Percentiles rank a stretch among this genome's conserved stretches.
These are phyloP conservation scores for Pulchroboletus neoregius DNA, from an alignment of 1,284 basidiomycete genomes.

Conservation along the genomic window DNA sequence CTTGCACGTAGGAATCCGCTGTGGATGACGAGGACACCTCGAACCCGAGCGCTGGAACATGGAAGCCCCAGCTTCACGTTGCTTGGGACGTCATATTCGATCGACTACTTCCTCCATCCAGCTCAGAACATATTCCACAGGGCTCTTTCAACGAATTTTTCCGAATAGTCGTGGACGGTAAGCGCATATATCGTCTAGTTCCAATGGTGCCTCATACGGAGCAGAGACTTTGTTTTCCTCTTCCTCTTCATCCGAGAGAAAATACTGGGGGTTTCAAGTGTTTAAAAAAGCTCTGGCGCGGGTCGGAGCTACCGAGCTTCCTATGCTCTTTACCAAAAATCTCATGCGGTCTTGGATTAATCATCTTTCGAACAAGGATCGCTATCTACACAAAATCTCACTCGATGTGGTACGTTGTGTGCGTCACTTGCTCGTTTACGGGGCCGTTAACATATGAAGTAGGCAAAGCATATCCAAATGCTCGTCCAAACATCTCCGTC, in stretches of 20 bases:
- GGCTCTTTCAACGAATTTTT: constrained; percentile 90
- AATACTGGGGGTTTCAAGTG: constrained; percentile 95
- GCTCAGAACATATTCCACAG: constrained; percentile 38
- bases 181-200: constrained; percentile 19
- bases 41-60: constrained; percentile 55
- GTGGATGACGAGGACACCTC: constrained; percentile 49
- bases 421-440: neutral
- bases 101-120: constrained; percentile 56
- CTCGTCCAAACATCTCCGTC: constrained; percentile 76
- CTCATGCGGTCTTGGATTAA: constrained; percentile 98
- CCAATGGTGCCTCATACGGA: constrained; percentile 8
- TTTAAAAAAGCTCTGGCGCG: constrained; percentile 79
- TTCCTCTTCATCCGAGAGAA: constrained; percentile 82
- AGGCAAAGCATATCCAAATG: constrained; percentile 74
- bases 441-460: constrained; percentile 2
- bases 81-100: constrained; percentile 88
- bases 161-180: constrained; percentile 86
- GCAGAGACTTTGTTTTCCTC: constrained; percentile 85
- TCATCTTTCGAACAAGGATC: constrained; percentile 83
- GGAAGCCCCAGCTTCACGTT: constrained; percentile 91
- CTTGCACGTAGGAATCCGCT: constrained; percentile 48
- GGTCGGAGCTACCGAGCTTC: constrained; percentile 63
- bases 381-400: constrained; percentile 87
- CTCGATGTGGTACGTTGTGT: constrained; percentile 61
- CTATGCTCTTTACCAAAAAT: constrained; percentile 90